Conservation (phyloP, 805 yeast species). For the Alloascoidea africana region DNA sequence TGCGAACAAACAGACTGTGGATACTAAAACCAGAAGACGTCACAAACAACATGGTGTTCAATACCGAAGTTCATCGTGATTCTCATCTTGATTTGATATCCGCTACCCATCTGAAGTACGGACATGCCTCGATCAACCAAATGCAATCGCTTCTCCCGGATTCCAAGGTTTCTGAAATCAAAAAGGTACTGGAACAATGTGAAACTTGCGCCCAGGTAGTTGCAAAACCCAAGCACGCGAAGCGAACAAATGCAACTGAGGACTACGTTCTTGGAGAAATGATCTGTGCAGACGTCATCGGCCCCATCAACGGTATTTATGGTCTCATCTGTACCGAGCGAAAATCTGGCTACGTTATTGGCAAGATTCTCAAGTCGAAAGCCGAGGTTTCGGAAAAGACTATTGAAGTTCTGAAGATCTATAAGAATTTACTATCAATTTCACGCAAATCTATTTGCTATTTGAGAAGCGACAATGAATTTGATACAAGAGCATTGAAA, state of each 20-base stretch:
- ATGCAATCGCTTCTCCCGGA: too few species aligned
- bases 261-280: neutral
- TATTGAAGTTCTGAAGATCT: neutral
- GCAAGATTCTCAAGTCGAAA: neutral
- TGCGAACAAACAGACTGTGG: too few species aligned
- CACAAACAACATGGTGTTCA: too few species aligned
- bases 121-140: too few species aligned
- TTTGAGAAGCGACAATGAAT: neutral
- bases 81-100: too few species aligned
- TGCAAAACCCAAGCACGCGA: neutral
- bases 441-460: neutral
- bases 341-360: neutral
- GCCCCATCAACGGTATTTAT: slow-evolving; percentile 1
- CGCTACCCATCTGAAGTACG: too few species aligned
- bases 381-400: slow-evolving; percentile 1
- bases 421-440: neutral
- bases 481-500: neutral
- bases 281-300: neutral
- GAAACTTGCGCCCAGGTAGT: too few species aligned
- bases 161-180: too few species aligned
- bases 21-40: too few species aligned
- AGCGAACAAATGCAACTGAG: neutral
- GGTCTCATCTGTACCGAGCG: neutral
- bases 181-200: too few species aligned
- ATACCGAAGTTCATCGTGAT: too few species aligned